Conservation (phyloP, 352 stramenopile genomes). For the Globisporangium sylvaticum region DNA sequence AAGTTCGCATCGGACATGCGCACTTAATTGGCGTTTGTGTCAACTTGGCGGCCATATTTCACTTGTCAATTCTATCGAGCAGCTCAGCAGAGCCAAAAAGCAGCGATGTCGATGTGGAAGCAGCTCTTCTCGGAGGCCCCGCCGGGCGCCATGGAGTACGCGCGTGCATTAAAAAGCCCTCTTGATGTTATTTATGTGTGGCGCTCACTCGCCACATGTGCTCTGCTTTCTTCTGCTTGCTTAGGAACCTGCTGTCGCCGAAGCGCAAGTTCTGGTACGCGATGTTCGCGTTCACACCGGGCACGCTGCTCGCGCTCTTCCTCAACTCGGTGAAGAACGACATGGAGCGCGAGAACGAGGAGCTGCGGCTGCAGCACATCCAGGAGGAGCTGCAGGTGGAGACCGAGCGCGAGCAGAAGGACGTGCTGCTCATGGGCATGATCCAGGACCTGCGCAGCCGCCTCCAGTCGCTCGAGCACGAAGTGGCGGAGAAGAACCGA, state of each 20-base stretch:
- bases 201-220: not conserved
- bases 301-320: slow-evolving; percentile 61
- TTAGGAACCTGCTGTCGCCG: slow-evolving; percentile 59
- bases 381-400: slow-evolving; percentile 39
- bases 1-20: not conserved
- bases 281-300: slow-evolving; percentile 63
- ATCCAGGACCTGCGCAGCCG: slow-evolving; percentile 65
- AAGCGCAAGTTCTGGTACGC: slow-evolving; percentile 63
- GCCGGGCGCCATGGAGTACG: slow-evolving; percentile 63
- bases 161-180: not conserved
- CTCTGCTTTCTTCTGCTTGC: not conserved
- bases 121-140: slow-evolving; percentile 72
- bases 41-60: not conserved
- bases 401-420: slow-evolving; percentile 41
- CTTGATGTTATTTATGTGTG: not conserved
- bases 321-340: slow-evolving; percentile 63
- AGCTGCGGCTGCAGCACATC: slow-evolving; percentile 37
- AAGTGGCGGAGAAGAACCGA: slow-evolving; percentile 28
- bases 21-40: not conserved
- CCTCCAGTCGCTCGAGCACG: slow-evolving; percentile 45
- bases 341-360: slow-evolving; percentile 70
- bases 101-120: slow-evolving; percentile 43
- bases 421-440: slow-evolving; percentile 38
- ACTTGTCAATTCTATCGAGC: not conserved
- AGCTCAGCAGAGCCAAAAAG: not conserved